A percentile compares a stretch with the other conserved stretches of the same genome.
Evolutionary conservation across 345 rosid genomes (phyloP).

Genomic region (Pseudoturritis turrita): DNA sequence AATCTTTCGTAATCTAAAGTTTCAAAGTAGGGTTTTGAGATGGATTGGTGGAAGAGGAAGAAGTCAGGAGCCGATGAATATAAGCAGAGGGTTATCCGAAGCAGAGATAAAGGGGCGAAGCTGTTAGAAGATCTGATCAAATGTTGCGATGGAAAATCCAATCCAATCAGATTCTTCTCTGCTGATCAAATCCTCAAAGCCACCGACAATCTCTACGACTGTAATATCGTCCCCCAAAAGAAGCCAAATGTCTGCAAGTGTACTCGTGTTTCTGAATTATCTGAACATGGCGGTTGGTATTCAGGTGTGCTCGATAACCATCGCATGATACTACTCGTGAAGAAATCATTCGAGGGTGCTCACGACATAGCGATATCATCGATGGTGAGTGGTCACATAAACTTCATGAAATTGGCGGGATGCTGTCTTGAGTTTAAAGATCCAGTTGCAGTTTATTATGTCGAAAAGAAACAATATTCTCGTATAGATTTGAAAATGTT

Average conservation of each 20-base stretch:
- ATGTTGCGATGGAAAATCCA: background rate
- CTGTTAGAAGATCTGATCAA: background rate
- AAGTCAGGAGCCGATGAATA: background rate
- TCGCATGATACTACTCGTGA: background rate
- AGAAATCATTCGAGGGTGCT: background rate
- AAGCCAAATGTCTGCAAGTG: background rate
- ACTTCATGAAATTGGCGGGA: background rate
- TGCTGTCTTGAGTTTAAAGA: background rate
- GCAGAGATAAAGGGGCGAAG: background rate
- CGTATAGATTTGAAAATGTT: background rate
- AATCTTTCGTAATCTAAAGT: no score
- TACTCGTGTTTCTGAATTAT: background rate
- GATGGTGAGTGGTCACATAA: slow-evolving; percentile 1
- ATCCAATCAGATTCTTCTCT: background rate
- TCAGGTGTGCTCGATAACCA: background rate
- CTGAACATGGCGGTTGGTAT: background rate
- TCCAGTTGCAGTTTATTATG: background rate
- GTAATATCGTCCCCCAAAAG: background rate
- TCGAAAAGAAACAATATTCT: background rate
- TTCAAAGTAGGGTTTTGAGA: no score
- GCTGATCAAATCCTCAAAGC: background rate
- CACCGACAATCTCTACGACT: background rate
- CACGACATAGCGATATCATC: background rate
- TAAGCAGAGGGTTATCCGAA: background rate
- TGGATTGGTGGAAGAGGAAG: background rate